phyloP scores from a whole-genome alignment of 2,329 filamentous ascomycete species.

The Aspergillus fumigatus region DNA sequence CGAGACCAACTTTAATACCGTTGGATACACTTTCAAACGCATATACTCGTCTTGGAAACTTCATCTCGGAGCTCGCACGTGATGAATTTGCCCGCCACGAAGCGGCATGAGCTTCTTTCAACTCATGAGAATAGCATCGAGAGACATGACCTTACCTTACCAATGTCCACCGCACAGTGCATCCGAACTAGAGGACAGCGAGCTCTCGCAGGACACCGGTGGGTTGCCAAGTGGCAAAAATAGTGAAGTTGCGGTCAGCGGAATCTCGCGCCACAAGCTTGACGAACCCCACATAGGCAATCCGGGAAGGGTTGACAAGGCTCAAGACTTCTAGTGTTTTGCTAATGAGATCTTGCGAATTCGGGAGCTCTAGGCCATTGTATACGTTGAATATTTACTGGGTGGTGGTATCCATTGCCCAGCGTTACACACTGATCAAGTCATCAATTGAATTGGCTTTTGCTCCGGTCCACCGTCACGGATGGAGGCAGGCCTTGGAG shows the following conservation, averaged over 20 bases:
- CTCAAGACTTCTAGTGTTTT: background rate
- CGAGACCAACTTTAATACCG: background rate
- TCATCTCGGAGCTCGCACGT: background rate
- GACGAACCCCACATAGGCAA: background rate
- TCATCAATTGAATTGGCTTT: background rate
- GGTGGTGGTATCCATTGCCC: background rate
- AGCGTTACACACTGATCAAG: background rate
- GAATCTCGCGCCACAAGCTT: constrained; percentile 15
- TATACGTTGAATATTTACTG: background rate
- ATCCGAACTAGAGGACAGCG: background rate
- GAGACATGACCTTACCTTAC: background rate
- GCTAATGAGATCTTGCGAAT: background rate
- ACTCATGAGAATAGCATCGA: background rate
- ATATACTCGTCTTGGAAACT: background rate
- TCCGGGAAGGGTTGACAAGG: background rate
- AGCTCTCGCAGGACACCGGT: background rate
- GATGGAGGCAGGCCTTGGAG: background rate
- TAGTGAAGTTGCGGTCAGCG: constrained; percentile 25
- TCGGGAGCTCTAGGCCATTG: background rate
- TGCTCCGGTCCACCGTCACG: background rate
- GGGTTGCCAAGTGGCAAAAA: constrained; percentile 15
- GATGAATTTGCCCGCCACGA: background rate
- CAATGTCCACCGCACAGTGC: background rate
- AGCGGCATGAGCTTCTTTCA: background rate
- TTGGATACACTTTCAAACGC: background rate